Evolutionary conservation across 148 eudicot species (phyloP), one percentile per base, ranked within the genome.

Genomic region (Rhododendron henanense): DNA sequence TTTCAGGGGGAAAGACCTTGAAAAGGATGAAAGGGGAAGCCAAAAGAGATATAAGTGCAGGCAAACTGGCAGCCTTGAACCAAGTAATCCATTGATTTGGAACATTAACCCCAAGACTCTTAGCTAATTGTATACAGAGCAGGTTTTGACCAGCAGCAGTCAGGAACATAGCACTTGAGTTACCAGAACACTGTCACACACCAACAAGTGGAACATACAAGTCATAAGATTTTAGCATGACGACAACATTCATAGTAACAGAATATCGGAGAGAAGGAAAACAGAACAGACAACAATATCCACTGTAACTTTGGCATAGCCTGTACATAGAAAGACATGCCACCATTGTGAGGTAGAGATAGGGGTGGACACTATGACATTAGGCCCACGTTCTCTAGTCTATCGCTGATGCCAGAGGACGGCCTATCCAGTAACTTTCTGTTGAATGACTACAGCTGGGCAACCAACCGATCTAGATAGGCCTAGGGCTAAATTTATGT

Each of bases 61-160:
- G 99, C 81, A 96, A 65, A 89, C 94, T 83, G 63, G 99, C 94
- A 84, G 91, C 89, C 90, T 94, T 94, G 81, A 96, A 91, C 99
- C 99, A 96, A 77, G 93, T 79, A 79, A 95, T 83, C 99, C 99
- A 96, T 28, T 94, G 94, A 78, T 89, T 93, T 16, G 90, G 87
- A 79, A 96, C 91, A 69, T 88, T 89, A 11, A 96, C 95, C 79
- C 99, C 99, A 77, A 96, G 95, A 87, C 94, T 96, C 88, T 96
- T 93, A 0, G 99, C 99, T 83, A 96, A 85, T 84, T 96, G 94
- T 83, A 96, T 92, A 87, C 98, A 93, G 76, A 96, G 84, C 77
- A 96, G 90, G 88, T 96, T 96, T 94, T 96, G 99, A 90, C 98
- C 99, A 83, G 99, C 99, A 86, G 97, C 99, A 85, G 99, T 96